Evolutionary conservation across 306 rosid species (phyloP).

Genomic region (Lagenaria siceraria): DNA sequence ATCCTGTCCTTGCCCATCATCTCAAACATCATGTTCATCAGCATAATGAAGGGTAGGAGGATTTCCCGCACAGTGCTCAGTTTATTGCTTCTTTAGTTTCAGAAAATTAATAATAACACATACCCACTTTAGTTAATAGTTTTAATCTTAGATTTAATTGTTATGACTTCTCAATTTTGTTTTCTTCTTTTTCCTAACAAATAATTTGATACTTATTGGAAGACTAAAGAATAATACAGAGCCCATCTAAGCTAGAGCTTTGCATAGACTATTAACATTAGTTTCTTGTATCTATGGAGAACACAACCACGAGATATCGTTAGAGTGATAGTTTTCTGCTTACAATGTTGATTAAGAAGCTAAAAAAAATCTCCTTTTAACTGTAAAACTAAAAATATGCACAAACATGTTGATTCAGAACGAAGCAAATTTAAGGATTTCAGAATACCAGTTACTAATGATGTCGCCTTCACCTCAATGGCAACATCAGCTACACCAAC

Average conservation of each 20-base stretch:
- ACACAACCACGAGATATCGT: neutral
- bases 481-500: constrained; percentile 14
- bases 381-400: neutral
- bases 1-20: neutral
- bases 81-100: neutral
- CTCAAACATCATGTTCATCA: neutral
- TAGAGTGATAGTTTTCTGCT: neutral
- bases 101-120: neutral
- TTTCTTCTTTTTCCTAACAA: neutral
- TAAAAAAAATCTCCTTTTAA: neutral
- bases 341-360: neutral
- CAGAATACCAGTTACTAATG: constrained; percentile 8
- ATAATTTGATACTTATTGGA: neutral
- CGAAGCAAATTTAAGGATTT: constrained; percentile 1
- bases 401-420: neutral
- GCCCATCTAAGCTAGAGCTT: neutral
- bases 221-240: neutral
- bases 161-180: neutral
- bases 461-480: constrained; percentile 10
- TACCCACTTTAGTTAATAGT: neutral
- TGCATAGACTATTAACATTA: neutral
- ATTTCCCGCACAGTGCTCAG: neutral
- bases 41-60: neutral
- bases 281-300: neutral
- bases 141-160: neutral